Percentiles rank a stretch among this genome's conserved stretches.
phyloP scores from a whole-genome alignment of 2,329 filamentous ascomycete genomes.

The Aspergillus sp. region DNA sequence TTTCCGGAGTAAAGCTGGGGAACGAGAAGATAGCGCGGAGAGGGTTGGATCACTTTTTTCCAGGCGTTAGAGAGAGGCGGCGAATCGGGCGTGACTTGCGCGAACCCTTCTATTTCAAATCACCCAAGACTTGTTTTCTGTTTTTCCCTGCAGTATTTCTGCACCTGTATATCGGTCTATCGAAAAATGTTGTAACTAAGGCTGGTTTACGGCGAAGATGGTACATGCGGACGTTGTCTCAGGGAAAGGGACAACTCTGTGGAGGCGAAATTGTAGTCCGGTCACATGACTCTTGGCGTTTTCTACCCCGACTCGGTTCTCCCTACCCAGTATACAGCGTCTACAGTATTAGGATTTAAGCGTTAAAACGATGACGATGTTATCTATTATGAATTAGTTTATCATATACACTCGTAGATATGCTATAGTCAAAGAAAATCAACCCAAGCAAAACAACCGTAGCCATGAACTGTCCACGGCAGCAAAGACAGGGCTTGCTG shows the following conservation, averaged over 20 bases:
- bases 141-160: conserved; percentile 4
- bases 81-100: conserved; percentile 18
- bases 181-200: not conserved
- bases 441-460: conserved; percentile 1
- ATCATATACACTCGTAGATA: conserved; percentile 16
- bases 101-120: conserved; percentile 29
- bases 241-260: not conserved
- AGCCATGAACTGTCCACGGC: not conserved
- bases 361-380: not conserved
- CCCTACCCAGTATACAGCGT: not conserved
- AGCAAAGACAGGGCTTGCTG: conserved; percentile 7
- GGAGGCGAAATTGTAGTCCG: not conserved
- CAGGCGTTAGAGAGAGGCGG: conserved; percentile 26
- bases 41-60: conserved; percentile 32
- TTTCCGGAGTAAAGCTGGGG: conserved; percentile 16
- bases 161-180: not conserved
- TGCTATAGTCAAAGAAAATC: conserved; percentile 12
- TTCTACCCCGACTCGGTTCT: not conserved
- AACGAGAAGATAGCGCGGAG: conserved; percentile 19
- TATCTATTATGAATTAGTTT: conserved; percentile 17
- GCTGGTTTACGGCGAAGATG: not conserved
- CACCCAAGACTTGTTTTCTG: not conserved
- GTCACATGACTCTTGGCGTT: conserved; percentile 9
- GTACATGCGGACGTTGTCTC: not conserved
- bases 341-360: not conserved